phyloP scores from a whole-genome alignment of 345 rosid species.

The Streptanthus diversifolius region DNA sequence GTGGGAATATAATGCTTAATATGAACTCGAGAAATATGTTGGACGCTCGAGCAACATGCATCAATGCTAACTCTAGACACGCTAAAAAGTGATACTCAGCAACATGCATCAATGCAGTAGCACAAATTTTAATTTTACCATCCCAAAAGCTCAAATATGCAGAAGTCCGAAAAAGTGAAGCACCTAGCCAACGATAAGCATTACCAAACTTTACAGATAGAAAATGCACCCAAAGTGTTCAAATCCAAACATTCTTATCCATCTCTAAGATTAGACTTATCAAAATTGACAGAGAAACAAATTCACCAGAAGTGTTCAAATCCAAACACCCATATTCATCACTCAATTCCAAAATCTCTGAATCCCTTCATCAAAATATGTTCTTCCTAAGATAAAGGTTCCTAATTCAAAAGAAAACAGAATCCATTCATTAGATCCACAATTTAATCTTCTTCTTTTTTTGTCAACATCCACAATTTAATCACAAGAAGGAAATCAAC shows the following conservation, averaged over 20 bases:
- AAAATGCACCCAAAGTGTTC: background rate
- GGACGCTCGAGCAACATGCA: background rate
- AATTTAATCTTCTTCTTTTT: too few species aligned
- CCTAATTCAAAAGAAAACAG: background rate
- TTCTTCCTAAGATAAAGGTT: background rate
- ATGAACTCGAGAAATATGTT: background rate
- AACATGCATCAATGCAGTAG: background rate
- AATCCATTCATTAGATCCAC: background rate
- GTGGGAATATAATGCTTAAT: background rate
- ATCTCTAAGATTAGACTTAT: background rate
- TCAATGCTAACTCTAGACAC: background rate
- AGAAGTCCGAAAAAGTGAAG: background rate
- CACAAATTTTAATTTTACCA: background rate
- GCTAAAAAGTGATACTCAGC: background rate
- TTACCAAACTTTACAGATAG: background rate
- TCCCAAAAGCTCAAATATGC: background rate
- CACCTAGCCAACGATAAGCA: background rate
- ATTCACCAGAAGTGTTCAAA: background rate
- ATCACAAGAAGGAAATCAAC: background rate
- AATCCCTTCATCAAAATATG: background rate
- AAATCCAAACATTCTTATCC: background rate
- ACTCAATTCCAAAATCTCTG: background rate
- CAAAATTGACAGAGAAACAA: background rate
- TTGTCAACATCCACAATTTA: background rate
- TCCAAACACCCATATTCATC: background rate